A percentile compares a stretch with the other conserved stretches of the same genome.
phyloP scores from a whole-genome alignment of 306 rosid genomes.

The Prunus mume region DNA sequence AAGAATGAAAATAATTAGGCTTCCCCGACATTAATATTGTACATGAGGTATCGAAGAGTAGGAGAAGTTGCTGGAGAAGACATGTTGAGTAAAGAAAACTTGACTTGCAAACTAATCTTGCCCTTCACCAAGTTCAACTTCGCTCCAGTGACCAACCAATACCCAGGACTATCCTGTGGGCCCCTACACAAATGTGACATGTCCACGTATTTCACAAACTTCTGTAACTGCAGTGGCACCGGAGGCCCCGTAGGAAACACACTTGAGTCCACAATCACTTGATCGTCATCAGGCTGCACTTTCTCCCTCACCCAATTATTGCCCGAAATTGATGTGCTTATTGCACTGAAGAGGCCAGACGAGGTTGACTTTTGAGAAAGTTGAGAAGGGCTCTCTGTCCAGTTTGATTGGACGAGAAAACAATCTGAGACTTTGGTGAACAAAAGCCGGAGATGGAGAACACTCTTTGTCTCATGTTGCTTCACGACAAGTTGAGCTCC shows the following conservation, averaged over 20 bases:
- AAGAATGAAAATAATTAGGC: not conserved
- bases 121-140: conserved; percentile 71
- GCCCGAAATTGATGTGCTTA: conserved; percentile 61
- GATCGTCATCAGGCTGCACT: conserved; percentile 17
- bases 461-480: conserved; percentile 52
- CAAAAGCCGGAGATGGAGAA: conserved; percentile 67
- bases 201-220: conserved; percentile 71
- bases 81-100: conserved; percentile 65
- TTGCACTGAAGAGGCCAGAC: conserved; percentile 59
- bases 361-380: conserved; percentile 40
- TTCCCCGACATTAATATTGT: not conserved
- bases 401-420: conserved; percentile 47
- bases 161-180: conserved; percentile 81
- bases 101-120: conserved; percentile 65
- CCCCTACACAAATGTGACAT: conserved; percentile 60
- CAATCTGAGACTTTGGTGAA: conserved; percentile 58
- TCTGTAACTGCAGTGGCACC: conserved; percentile 51
- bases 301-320: conserved; percentile 22
- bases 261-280: conserved; percentile 67
- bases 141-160: conserved; percentile 90
- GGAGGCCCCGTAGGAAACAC: conserved; percentile 87
- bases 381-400: conserved; percentile 51
- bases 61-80: conserved; percentile 16
- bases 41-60: not conserved
- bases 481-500: conserved; percentile 80